Base-by-base conservation (phyloP, 257 asterid species). In the Fraxinus cuspidata region DNA sequence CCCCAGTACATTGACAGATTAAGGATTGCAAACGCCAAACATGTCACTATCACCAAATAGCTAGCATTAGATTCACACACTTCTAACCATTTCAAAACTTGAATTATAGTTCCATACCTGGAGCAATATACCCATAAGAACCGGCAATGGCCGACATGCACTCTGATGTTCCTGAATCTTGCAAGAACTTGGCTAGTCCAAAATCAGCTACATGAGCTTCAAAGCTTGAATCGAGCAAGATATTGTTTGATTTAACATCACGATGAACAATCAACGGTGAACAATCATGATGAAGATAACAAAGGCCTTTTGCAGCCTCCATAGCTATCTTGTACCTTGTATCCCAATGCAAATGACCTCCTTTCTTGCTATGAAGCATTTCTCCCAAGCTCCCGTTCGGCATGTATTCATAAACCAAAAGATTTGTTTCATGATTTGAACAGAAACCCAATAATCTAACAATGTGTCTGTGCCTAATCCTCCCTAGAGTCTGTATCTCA, bases 121-220 rank as follows among this genome's bases (percentile, higher is more conserved):
- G 85, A 27, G 85, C 85, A 28, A 81, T 81, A 70, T 81, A 81
- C 27, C 85, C 85, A 58, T 77, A 81, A 9, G 85, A 77, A 34
- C 85, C 82, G 18, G 85, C 85, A 74, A 81, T 81, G 2, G 85
- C 82, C n/a, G 85, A 81, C 85, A 81, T 81, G 82, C 82, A 81
- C 66, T 81, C 85, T 3, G 85, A 81, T 73, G 85, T 49, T 73
- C 85, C 85, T 0, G 75, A 71, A 44, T 71, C 75, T 71, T 71
- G 75, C 75, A 71, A 71, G 75, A 71, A 71, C 75, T 7, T 81
- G 68, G 82, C 85, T 16, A 77, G 79, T 35, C 85, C 85, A 56
- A 81, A 81, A 60, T 81, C 85, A 67, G 85, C 85, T 25, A 81
- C 82, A 35, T 81, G 85, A 42, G 85, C 85, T 68, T 81, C 85